Evolutionary conservation across 2,329 filamentous ascomycete species (phyloP), one percentile per base, ranked within the genome.

Genomic region (Cercospora beticola): DNA sequence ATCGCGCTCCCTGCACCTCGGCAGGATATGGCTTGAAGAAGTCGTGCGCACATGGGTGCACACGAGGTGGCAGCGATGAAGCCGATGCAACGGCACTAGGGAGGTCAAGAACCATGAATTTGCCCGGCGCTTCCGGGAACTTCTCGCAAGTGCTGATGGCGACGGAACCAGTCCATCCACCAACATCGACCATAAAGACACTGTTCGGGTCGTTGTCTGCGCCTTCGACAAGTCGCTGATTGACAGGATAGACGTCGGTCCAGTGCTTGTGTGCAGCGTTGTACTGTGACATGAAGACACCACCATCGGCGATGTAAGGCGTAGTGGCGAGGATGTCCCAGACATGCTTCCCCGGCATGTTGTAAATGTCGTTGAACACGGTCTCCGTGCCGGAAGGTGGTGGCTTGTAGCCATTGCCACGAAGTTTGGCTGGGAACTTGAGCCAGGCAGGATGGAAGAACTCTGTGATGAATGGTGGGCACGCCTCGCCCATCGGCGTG

Each of bases 11-110:
- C 18, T 46, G 52, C 33, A 70, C 64, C 30, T 75, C 61, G 5
- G 78, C 70, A 9, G 72, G 71, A 58, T 79, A 76, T 7, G 76
- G 71, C 0, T 74, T 77, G 66, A 76, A 78, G 49, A 80, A 76
- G 59, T 80, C 78, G 64, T 79, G 78, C 18, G 62, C 64, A 28
- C 69, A 61, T 36, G 54, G 65, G 54, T 74, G 69, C 36, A 76
- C 65, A 3, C 68, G 62, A 5, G 54, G 21, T 61, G 64, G 64
- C 2, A 61, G 36, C 14, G 60, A 49, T 3, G 60, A 59, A 21
- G 31, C 52, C 43, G 26, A 9, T 28, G 62, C 49, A 57, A 49
- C 28, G 23, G 43, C 49, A 21, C 23, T 43, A 1, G 62, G 49
- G 2, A 64, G 62, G 31, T 64, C 62, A 5, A 64, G 49, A 30